These are phyloP conservation scores for Rhodamnia argentea DNA, from an alignment of 345 rosid species.

Conservation along the genomic window DNA sequence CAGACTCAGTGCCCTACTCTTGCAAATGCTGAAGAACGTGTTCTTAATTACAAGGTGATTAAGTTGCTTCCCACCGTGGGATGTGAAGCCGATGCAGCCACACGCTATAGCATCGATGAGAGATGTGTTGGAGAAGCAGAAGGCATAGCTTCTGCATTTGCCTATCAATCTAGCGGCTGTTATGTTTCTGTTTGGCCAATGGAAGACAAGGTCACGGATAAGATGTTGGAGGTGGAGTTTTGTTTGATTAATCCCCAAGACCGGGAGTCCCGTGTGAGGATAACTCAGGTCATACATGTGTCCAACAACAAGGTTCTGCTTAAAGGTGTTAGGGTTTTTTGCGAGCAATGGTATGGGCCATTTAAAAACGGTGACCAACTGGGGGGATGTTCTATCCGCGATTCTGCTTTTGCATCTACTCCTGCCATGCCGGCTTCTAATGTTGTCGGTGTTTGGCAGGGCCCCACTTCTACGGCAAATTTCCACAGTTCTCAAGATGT, in stretches of 20 bases:
- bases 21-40: conserved; percentile 30
- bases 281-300: conserved; percentile 37
- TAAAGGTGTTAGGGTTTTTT: conserved; percentile 43
- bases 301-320: conserved; percentile 23
- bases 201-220: conserved; percentile 6
- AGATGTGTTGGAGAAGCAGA: conserved; percentile 30
- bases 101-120: conserved; percentile 44
- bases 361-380: conserved; percentile 80
- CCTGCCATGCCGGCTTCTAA: conserved; percentile 41
- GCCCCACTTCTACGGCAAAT: conserved; percentile 30
- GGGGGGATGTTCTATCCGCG: conserved; percentile 80
- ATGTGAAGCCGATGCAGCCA: conserved; percentile 97
- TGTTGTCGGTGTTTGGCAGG: conserved; percentile 54
- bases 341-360: conserved; percentile 87
- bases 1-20: conserved; percentile 97
- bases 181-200: conserved; percentile 72
- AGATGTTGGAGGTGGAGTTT: conserved; percentile 55
- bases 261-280: conserved; percentile 73
- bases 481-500: conserved; percentile 26
- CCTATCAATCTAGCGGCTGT: conserved; percentile 59
- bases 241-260: conserved; percentile 78
- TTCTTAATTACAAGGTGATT: conserved; percentile 49
- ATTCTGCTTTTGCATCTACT: conserved; percentile 77
- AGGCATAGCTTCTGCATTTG: conserved; percentile 39
- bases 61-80: conserved; percentile 95